A percentile compares a stretch with the other conserved stretches of the same genome.
These are phyloP conservation scores for Clitopilus passeckerianus DNA, from an alignment of 768 basidiomycete species.

Conservation along the genomic window DNA sequence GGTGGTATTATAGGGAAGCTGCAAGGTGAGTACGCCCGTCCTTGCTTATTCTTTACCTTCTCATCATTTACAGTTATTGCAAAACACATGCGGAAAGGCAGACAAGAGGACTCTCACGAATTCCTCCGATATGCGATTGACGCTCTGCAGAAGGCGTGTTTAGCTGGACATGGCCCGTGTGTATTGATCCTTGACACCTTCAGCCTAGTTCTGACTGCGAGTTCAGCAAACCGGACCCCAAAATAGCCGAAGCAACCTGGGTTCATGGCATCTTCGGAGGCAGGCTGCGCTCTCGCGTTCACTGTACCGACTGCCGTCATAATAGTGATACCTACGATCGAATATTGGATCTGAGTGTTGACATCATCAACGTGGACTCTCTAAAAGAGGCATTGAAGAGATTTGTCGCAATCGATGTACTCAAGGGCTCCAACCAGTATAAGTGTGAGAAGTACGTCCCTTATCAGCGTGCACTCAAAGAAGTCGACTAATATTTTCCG, in stretches of 20 bases:
- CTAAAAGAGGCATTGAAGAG: slow-evolving; percentile 72
- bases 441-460: slow-evolving; percentile 91
- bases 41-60: slow-evolving; percentile 6
- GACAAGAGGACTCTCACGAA: slow-evolving; percentile 98
- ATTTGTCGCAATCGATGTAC: slow-evolving; percentile 75
- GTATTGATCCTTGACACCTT: slow-evolving; percentile 19
- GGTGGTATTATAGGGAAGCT: slow-evolving; percentile 60
- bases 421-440: slow-evolving; percentile 93
- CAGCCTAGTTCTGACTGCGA: not conserved
- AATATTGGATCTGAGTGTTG: slow-evolving; percentile 90
- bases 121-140: slow-evolving; percentile 95
- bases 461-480: not conserved
- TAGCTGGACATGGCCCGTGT: slow-evolving; percentile 68
- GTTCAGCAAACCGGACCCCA: slow-evolving; percentile 62
- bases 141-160: slow-evolving; percentile 79
- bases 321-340: slow-evolving; percentile 97
- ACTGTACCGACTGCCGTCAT: slow-evolving; percentile 73
- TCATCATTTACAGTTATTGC: slow-evolving; percentile 62
- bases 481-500: not conserved
- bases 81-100: slow-evolving; percentile 83
- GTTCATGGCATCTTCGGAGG: slow-evolving; percentile 95
- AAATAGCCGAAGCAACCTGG: slow-evolving; percentile 84
- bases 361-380: slow-evolving; percentile 61
- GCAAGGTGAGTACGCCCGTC: slow-evolving; percentile 44
- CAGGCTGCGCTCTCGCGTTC: slow-evolving; percentile 83